These are phyloP conservation scores for Fusarium globosum DNA, from an alignment of 2,329 filamentous ascomycete genomes.

Conservation along the genomic window DNA sequence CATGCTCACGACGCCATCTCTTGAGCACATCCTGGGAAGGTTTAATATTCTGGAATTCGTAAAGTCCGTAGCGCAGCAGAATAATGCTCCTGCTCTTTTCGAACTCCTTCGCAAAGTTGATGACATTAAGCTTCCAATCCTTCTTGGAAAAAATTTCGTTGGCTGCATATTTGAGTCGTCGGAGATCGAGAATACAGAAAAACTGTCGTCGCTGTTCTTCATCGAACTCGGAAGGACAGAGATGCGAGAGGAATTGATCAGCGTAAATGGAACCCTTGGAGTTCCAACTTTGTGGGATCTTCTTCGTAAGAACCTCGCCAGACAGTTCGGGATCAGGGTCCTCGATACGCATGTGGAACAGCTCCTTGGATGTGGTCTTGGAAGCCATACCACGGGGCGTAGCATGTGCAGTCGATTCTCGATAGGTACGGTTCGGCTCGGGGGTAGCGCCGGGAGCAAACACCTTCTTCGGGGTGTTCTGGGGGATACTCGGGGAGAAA, in stretches of 20 bases:
- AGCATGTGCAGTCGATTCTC: conserved; percentile 59
- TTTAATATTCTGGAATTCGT: conserved; percentile 72
- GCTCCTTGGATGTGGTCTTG: conserved; percentile 61
- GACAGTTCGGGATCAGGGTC: conserved; percentile 67
- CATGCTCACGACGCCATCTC: conserved; percentile 68
- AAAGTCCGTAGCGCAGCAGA: conserved; percentile 70
- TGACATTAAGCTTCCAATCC: conserved; percentile 71
- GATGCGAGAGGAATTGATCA: conserved; percentile 67
- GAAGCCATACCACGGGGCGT: conserved; percentile 62
- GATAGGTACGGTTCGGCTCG: conserved; percentile 55
- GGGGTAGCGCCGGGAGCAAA: conserved; percentile 60
- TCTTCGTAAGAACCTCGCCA: conserved; percentile 64
- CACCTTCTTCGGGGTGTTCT: conserved; percentile 59
- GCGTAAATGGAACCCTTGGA: conserved; percentile 67
- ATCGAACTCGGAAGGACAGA: conserved; percentile 67
- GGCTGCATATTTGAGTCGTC: conserved; percentile 70
- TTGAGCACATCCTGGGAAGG: conserved; percentile 67
- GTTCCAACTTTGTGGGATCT: conserved; percentile 64
- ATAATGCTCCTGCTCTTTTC: conserved; percentile 72
- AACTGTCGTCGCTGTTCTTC: conserved; percentile 71
- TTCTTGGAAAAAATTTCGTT: conserved; percentile 70
- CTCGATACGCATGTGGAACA: conserved; percentile 69
- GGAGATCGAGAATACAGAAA: conserved; percentile 71
- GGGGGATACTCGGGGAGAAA: conserved; percentile 60
- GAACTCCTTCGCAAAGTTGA: conserved; percentile 73